Conservation (phyloP, 2,329 filamentous ascomycete species). For the Colletotrichum liaoningense region DNA sequence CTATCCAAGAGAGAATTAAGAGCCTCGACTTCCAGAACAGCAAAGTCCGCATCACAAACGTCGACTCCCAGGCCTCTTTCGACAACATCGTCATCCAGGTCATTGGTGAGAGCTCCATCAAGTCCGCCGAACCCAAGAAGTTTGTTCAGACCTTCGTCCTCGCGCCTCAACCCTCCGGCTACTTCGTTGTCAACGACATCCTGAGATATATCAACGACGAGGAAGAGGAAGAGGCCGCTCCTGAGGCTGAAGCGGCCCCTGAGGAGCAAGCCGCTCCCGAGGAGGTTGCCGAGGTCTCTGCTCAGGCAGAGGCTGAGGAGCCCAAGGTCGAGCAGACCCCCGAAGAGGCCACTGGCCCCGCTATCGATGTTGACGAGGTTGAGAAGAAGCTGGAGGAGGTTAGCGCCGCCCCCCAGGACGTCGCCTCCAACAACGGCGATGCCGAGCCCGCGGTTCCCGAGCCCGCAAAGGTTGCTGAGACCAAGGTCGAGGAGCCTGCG, state of each 20-base stretch:
- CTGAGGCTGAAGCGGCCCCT: slow-evolving; percentile 46
- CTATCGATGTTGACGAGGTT: slow-evolving; percentile 64
- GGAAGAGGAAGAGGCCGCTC: slow-evolving; percentile 75
- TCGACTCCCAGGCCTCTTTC: slow-evolving; percentile 93
- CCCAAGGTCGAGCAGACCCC: slow-evolving; percentile 42
- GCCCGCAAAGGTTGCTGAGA: slow-evolving; percentile 46
- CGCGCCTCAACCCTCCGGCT: slow-evolving; percentile 94
- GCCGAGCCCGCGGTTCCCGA: slow-evolving; percentile 47
- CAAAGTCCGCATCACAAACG: slow-evolving; percentile 98
- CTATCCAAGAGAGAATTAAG: slow-evolving; percentile 95
- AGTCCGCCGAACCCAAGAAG: slow-evolving; percentile 89
- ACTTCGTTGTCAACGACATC: slow-evolving; percentile 98
- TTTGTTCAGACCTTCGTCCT: slow-evolving; percentile 99
- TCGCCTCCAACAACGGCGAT: slow-evolving; percentile 47
- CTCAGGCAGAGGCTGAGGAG: slow-evolving; percentile 48
- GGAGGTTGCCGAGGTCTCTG: slow-evolving; percentile 54
- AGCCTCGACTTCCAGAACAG: slow-evolving; percentile 94
- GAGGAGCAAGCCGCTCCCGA: slow-evolving; percentile 55
- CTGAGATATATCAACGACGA: slow-evolving; percentile 93
- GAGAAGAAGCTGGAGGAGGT: slow-evolving; percentile 83
- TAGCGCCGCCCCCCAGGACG: slow-evolving; percentile 49
- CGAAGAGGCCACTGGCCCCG: slow-evolving; percentile 36
- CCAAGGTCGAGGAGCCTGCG: slow-evolving; percentile 42
- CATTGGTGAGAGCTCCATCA: slow-evolving; percentile 98
- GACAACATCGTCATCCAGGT: slow-evolving; percentile 97